Evolutionary conservation across 331 rosid species (phyloP), one percentile per base, ranked within the genome.

Genomic region (Stylosanthes scabra): DNA sequence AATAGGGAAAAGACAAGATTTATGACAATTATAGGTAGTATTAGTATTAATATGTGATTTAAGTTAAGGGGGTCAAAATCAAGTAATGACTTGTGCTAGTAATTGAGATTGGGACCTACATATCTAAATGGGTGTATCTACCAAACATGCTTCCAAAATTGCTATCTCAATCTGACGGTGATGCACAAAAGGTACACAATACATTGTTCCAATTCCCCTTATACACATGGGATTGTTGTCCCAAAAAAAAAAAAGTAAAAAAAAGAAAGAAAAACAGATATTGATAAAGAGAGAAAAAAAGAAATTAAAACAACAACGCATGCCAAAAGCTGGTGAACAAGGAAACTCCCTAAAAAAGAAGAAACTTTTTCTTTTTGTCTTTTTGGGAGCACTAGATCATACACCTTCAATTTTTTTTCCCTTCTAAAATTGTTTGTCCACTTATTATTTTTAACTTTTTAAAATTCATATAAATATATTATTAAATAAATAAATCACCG

Each of bases 61-160:
- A 34, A 3, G 39, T 20, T 20, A 20, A 20, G 20, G 39, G 71
- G 72, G 73, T 78, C 59, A 55, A 78, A 46, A 72, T 71, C 54
- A 41, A 50, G 71, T 61, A 14, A 34, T 41, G 71, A 40, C 59
- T 34, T 11, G 1, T 15, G 13, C 15, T 13, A 59, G 46, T 52
- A 65, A 31, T 9, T 77, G 65, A 61, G 69, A 15, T 31, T 70
- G 66, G 82, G 77, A 9, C 82, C 72, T 54, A 28, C 44, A 61
- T 77, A 29, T 49, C 52, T 63, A 11, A 46, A 45, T 57, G 29
- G 27, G 39, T 45, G 68, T 57, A 46, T 60, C 69, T 37, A 60
- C 25, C 64, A n/a, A 27, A 59, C 59, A 13, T 69, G 20, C 72
- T 31, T 70, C 72, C 73, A 67, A 75, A 54, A 63, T 47, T 44